Evolutionary conservation across 2,329 filamentous ascomycete genomes (phyloP), one percentile per base, ranked within the genome.

Genomic region (Epichloe scottii): DNA sequence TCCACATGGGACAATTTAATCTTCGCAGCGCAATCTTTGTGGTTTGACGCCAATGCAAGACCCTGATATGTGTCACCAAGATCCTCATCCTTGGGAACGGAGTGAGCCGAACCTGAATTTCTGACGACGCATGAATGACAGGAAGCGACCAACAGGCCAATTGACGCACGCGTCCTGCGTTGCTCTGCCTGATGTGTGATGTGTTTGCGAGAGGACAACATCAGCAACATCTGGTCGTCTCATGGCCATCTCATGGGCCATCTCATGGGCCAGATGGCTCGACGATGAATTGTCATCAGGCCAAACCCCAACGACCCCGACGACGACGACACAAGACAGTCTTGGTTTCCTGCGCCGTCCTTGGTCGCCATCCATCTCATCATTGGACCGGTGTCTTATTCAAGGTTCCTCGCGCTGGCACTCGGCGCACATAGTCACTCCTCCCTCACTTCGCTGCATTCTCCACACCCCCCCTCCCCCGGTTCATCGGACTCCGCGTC

Each of bases 11-110:
- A 15, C 46, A 33, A 7, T 35, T 43, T 35, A 14, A 43, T 35
- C 33, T 40, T 45, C 26, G 40, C 37, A 17, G 34, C 38, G 40
- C 49, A 47, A 30, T 48, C 38, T 42, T 38, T 33, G 38, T 35
- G 43, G 49, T 47, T 47, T 43, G 38, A 30, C 37, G 39, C 49
- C 44, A 48, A 44, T 51, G 39, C 45, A 51, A 34, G 45, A 47
- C 43, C 37, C 49, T 46, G 33, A 23, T n/a, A 14, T 34, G 50
- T 51, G 50, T 43, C 38, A 49, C 46, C 19, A n/a, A 3, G 26
- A 37, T 33, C n/a, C 40, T 19, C 33, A 51, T 42, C 33, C 39
- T 37, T 42, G 46, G 46, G 46, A 6, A 23, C 17, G 45, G 21
- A 17, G 38, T 26, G 38, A 6, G 26, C 38, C 39, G 33, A 21